These are phyloP conservation scores for Aegilops longissima DNA, from an alignment of 176 grass and related monocot genomes.

Conservation along the genomic window DNA sequence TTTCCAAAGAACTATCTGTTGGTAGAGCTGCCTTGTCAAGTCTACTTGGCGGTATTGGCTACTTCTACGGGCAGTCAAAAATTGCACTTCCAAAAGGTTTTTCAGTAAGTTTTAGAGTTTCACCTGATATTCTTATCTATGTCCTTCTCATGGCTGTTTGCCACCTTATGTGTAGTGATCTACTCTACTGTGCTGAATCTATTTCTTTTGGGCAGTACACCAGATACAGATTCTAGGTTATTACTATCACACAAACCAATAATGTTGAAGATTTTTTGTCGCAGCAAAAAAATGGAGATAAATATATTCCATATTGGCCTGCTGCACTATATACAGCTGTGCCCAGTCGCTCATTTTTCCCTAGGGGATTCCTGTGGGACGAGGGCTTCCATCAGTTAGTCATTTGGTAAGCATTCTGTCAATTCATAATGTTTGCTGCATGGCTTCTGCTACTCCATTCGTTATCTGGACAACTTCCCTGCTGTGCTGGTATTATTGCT, in stretches of 20 bases:
- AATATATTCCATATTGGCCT: slow-evolving; percentile 89
- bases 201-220: slow-evolving; percentile 3
- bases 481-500: slow-evolving; percentile 16
- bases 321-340: slow-evolving; percentile 93
- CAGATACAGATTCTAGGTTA: slow-evolving; percentile 7
- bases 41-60: slow-evolving; percentile 90
- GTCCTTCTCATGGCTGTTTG: slow-evolving; percentile 18
- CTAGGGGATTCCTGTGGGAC: slow-evolving; percentile 96
- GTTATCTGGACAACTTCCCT: slow-evolving; percentile 11
- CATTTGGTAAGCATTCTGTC: slow-evolving; percentile 60
- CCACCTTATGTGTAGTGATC: not conserved
- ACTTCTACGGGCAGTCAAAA: slow-evolving; percentile 94
- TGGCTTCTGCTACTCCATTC: not conserved
- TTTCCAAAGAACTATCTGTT: slow-evolving; percentile 55
- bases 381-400: slow-evolving; percentile 96
- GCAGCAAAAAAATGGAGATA: slow-evolving; percentile 92
- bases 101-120: slow-evolving; percentile 70
- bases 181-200: not conserved
- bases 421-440: slow-evolving; percentile 11
- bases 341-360: slow-evolving; percentile 93
- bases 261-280: slow-evolving; percentile 36
- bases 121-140: slow-evolving; percentile 14
- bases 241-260: not conserved
- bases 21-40: slow-evolving; percentile 83
- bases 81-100: slow-evolving; percentile 88